Conservation (phyloP, 257 asterid species). For the Nicotiana undulata region DNA sequence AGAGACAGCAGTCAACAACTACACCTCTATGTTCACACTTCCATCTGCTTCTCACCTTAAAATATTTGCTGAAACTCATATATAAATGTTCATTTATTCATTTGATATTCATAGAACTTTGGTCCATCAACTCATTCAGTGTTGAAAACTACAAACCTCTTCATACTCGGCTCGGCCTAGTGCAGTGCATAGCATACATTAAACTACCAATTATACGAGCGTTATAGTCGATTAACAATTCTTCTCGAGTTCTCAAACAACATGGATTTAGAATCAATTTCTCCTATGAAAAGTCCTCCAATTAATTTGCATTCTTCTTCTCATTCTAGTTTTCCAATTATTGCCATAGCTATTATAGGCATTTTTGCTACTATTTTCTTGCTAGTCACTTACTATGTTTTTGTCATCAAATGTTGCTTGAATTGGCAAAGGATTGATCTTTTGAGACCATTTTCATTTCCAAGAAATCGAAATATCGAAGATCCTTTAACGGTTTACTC, state of each 20-base stretch:
- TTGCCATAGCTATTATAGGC: conserved; percentile 71
- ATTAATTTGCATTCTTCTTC: conserved; percentile 24
- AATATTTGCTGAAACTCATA: not conserved
- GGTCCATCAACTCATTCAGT: conserved; percentile 3
- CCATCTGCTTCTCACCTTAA: not conserved
- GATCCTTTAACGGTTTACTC: conserved; percentile 20
- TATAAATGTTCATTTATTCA: not conserved
- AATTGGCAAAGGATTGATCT: conserved; percentile 72
- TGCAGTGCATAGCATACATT: not conserved
- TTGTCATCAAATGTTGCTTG: conserved; percentile 78
- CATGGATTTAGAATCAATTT: not conserved
- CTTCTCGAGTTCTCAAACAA: not conserved
- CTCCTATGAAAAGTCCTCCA: conserved; percentile 25
- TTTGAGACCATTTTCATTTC: conserved; percentile 37
- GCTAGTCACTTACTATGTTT: conserved; percentile 71
- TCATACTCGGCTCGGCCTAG: conserved; percentile 25
- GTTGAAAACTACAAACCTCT: conserved; percentile 7
- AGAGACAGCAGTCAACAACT: conserved; percentile 24
- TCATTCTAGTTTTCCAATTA: conserved; percentile 58
- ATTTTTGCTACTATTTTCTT: conserved; percentile 66
- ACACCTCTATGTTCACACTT: not conserved
- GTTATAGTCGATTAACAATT: not conserved
- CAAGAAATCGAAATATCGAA: conserved; percentile 30
- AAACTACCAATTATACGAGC: not conserved
- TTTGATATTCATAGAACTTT: conserved; percentile 2